Evolutionary conservation across 2,329 filamentous ascomycete genomes (phyloP), one percentile per base, ranked within the genome.

Genomic region (Verticillium zaregamsianum): DNA sequence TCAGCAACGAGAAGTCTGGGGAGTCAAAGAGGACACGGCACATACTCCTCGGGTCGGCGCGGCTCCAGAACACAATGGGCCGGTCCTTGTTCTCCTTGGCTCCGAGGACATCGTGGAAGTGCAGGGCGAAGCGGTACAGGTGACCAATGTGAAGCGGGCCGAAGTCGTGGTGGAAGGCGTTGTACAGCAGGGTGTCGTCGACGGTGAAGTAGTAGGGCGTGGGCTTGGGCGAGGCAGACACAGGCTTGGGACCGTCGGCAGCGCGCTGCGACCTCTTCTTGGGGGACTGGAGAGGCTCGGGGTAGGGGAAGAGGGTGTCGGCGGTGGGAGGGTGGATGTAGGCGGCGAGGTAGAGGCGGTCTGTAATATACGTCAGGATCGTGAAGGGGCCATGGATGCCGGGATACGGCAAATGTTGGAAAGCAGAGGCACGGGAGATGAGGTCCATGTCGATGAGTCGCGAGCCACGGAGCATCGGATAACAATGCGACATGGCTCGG

Each of bases 101-200:
- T 17, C 92, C 94, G 39, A 99, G 84, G 56, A 98, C 92, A 70
- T 98, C 94, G 73, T 99, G 95, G 73, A 99, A 92, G 70, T 94
- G 90, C 60, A 98, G 91, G 5, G 95, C 94, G 75, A 98, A 99
- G 65, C 95, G 87, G 82, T 98, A 99, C 49, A 99, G 81, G 75
- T 99, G 95, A 31, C 95, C 95, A 68, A 99, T 96, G 80, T 99
- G 95, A 63, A 99, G 82, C 71, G 95, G 95, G 70, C 95, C 95
- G 76, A 99, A 99, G 79, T 99, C 95, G 71, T 96, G 93, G 78
- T 98, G 93, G 78, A 99, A 99, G 35, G 94, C 93, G 76, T 99
- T 99, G 83, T 99, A 99, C 56, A 97, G 84, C 55, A 99, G 87
- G 49, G 83, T 90, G 73, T 96, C 92, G 73, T 99, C 95, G 68